phyloP scores from a whole-genome alignment of 139 green algal genomes.

The Micractinium sp. region DNA sequence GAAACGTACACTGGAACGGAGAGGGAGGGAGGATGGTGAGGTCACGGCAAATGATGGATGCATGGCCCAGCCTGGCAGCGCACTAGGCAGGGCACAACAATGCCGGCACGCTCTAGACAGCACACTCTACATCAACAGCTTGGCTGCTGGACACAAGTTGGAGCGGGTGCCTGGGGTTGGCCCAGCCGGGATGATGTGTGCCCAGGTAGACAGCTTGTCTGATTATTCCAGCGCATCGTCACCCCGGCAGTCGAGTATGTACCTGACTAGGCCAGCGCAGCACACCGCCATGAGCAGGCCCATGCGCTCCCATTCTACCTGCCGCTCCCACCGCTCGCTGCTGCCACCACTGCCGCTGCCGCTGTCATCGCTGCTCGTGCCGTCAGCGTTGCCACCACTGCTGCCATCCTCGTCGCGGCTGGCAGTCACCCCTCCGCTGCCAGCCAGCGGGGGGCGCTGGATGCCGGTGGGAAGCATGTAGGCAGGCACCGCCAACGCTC shows the following conservation, averaged over 20 bases:
- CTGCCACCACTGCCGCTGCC: neutral
- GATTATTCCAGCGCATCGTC: neutral
- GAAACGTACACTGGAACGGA: neutral
- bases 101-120: too few relatives aligned
- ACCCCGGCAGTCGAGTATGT: constrained; percentile 14
- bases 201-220: neutral
- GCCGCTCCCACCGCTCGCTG: neutral
- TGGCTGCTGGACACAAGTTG: too few relatives aligned
- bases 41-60: neutral
- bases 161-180: too few relatives aligned
- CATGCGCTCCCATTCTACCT: constrained; percentile 23
- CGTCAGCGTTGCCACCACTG: neutral
- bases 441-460: constrained; percentile 6
- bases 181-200: too few relatives aligned
- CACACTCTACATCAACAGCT: too few relatives aligned
- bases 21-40: neutral
- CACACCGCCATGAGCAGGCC: constrained; percentile 22
- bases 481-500: neutral
- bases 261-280: constrained; percentile 13
- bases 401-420: neutral
- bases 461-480: constrained; percentile 33
- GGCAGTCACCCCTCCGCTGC: neutral
- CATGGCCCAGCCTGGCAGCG: too few relatives aligned
- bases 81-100: too few relatives aligned
- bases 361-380: neutral